These are phyloP conservation scores for Daedaleopsis nitida DNA, from an alignment of 768 basidiomycete genomes.

Conservation along the genomic window DNA sequence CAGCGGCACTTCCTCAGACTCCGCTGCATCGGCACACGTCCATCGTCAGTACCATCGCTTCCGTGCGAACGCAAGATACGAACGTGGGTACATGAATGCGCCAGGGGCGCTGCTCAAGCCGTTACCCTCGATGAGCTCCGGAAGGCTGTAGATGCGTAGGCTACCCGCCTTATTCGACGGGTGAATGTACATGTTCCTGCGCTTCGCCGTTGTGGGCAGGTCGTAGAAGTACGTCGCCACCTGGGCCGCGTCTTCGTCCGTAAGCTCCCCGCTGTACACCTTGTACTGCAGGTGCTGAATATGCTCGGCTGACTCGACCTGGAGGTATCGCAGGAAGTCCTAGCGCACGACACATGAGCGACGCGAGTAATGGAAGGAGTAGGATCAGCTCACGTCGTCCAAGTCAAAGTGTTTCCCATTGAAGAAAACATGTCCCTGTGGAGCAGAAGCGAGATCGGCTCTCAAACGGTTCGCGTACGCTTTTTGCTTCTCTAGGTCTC, in stretches of 20 bases:
- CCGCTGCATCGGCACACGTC: conserved; percentile 19
- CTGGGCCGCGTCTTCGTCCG: conserved; percentile 50
- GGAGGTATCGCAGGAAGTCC: conserved; percentile 68
- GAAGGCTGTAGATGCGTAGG: conserved; percentile 56
- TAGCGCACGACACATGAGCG: conserved; percentile 30
- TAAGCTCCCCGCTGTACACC: conserved; percentile 59
- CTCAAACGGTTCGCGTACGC: conserved; percentile 63
- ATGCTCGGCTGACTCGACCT: conserved; percentile 58
- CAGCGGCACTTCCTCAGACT: conserved; percentile 36
- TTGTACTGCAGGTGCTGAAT: conserved; percentile 73
- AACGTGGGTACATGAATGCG: conserved; percentile 69
- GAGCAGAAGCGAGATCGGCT: conserved; percentile 38
- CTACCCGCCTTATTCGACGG: conserved; percentile 47
- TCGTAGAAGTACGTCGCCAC: conserved; percentile 88
- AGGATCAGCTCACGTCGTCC: conserved; percentile 56
- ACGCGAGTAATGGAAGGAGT: too few relatives aligned
- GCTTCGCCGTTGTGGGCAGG: conserved; percentile 66
- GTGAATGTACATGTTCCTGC: conserved; percentile 79
- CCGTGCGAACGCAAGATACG: conserved; percentile 21
- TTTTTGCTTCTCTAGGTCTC: conserved; percentile 42
- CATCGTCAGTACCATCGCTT: too few relatives aligned
- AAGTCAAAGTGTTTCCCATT: conserved; percentile 83
- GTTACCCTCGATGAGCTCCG: conserved; percentile 51
- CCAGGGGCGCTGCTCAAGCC: conserved; percentile 43
- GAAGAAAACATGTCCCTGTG: conserved; percentile 74